phyloP scores from a whole-genome alignment of 2,329 filamentous ascomycete species.

The Conoideocrella luteorostrata region DNA sequence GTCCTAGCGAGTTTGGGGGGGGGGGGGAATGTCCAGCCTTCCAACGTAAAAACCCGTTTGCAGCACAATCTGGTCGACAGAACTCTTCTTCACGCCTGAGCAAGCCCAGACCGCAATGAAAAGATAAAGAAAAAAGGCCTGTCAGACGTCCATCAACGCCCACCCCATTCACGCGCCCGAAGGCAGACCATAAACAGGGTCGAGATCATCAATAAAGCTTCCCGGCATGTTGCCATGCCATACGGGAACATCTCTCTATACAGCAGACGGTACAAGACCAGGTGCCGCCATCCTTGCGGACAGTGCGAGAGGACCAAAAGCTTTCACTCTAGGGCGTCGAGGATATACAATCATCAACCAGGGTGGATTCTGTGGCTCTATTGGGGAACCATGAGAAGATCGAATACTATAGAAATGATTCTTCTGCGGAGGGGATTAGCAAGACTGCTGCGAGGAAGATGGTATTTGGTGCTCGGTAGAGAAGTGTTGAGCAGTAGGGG shows the following conservation, averaged over 20 bases:
- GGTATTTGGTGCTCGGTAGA: too few species aligned
- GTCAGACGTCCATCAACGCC: constrained; percentile 88
- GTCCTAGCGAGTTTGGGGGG: too few species aligned
- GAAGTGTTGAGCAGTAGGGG: constrained; percentile 21
- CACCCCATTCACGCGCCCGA: constrained; percentile 73
- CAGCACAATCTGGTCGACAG: too few species aligned
- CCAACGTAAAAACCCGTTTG: too few species aligned
- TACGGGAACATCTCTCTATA: constrained; percentile 64
- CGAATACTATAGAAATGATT: constrained; percentile 99
- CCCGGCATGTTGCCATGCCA: constrained; percentile 10
- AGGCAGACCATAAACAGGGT: constrained; percentile 65
- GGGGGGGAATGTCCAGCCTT: too few species aligned
- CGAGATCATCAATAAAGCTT: constrained; percentile 72
- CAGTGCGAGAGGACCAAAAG: constrained; percentile 51
- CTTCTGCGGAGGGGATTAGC: constrained; percentile 41
- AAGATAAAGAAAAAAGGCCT: constrained; percentile 52
- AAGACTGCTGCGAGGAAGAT: constrained; percentile 3
- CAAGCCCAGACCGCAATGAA: constrained; percentile 47
- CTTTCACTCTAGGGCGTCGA: constrained; percentile 86
- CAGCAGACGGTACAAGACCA: constrained; percentile 35
- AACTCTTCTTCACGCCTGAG: constrained; percentile 48
- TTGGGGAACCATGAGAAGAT: constrained; percentile 87
- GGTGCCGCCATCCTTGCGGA: constrained; percentile 55
- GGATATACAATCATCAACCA: constrained; percentile 89
- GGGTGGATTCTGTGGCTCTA: constrained; percentile 91